These are phyloP conservation scores for Rauvolfia tetraphylla DNA, from an alignment of 257 asterid species.

Conservation along the genomic window DNA sequence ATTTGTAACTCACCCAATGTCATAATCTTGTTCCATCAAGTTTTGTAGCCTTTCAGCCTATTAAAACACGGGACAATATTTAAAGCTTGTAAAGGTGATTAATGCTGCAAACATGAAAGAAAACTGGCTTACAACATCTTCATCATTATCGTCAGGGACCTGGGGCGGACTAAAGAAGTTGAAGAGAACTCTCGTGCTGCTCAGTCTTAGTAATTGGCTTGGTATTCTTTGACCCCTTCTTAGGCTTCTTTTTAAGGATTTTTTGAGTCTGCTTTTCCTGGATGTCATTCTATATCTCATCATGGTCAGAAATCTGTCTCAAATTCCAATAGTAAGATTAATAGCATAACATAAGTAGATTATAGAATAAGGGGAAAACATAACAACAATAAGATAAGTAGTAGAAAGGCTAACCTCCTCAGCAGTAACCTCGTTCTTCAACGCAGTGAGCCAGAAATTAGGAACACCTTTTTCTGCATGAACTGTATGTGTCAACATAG, in stretches of 20 bases:
- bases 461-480: too few relatives aligned
- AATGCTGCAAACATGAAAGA: background rate
- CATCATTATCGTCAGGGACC: slow-evolving; percentile 77
- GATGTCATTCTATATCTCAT: too few relatives aligned
- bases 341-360: background rate
- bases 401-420: slow-evolving; percentile 25
- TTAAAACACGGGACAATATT: slow-evolving; percentile 1
- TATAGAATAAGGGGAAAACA: background rate
- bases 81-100: background rate
- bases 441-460: too few relatives aligned
- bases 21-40: too few relatives aligned
- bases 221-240: too few relatives aligned
- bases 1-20: too few relatives aligned
- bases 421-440: too few relatives aligned
- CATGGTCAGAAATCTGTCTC: too few relatives aligned
- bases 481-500: too few relatives aligned
- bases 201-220: too few relatives aligned
- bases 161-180: slow-evolving; percentile 91
- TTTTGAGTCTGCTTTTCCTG: too few relatives aligned
- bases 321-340: slow-evolving; percentile 22
- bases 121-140: slow-evolving; percentile 58
- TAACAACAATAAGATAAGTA: background rate
- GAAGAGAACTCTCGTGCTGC: slow-evolving; percentile 80
- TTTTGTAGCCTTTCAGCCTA: slow-evolving; percentile 83
- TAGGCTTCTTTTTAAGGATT: too few relatives aligned